Conservation (phyloP, 768 basidiomycete genomes). For the Pisolithus microcarpus region DNA sequence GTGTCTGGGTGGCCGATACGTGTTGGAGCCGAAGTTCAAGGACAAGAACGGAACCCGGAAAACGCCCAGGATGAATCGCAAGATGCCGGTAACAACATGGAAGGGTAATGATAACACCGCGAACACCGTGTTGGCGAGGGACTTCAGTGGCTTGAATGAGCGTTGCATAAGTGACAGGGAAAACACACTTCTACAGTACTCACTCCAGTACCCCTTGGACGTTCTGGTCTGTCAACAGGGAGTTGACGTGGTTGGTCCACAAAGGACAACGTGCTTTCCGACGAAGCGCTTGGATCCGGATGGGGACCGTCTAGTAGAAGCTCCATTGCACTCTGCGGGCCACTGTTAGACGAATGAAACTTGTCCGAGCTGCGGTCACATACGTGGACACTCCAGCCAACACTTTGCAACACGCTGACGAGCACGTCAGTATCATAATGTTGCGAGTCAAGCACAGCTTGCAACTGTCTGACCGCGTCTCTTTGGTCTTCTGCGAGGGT, state of each 20-base stretch:
- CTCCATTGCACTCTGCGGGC: neutral
- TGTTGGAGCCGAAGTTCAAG: constrained; percentile 42
- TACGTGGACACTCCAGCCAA: constrained; percentile 69
- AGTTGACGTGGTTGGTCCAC: neutral
- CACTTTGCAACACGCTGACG: constrained; percentile 50
- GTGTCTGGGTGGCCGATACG: constrained; percentile 37
- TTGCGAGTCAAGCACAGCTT: constrained; percentile 17
- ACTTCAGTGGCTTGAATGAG: neutral
- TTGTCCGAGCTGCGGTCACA: constrained; percentile 7
- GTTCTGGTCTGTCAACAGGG: neutral
- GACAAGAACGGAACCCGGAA: constrained; percentile 65
- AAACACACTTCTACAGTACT: neutral
- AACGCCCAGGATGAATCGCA: constrained; percentile 59
- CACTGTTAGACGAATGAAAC: too few relatives aligned
- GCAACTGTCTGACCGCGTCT: constrained; percentile 11
- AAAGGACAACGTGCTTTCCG: neutral
- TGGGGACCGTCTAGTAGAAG: neutral
- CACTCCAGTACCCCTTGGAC: neutral
- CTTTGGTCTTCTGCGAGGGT: constrained; percentile 6
- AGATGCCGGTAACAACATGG: constrained; percentile 48
- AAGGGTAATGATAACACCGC: constrained; percentile 53
- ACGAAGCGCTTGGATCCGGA: neutral
- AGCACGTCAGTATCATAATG: constrained; percentile 57
- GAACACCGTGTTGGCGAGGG: constrained; percentile 8
- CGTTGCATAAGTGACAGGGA: neutral